phyloP scores from a whole-genome alignment of 1,284 basidiomycete species.

The Psilocybe mexicana region DNA sequence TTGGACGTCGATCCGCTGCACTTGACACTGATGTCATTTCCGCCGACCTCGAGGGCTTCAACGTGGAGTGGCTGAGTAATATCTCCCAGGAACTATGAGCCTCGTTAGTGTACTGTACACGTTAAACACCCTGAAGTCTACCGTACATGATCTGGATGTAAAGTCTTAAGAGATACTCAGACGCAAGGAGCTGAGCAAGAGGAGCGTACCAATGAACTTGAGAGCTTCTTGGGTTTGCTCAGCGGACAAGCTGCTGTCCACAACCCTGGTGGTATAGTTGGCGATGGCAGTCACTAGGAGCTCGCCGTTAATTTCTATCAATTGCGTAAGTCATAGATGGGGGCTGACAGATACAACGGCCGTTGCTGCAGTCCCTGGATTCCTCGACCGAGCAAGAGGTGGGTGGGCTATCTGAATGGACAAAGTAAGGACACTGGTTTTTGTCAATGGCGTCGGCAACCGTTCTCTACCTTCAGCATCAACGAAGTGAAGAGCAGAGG shows the following conservation, averaged over 20 bases:
- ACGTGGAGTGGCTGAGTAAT: constrained; percentile 53
- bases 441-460: background rate
- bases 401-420: constrained; percentile 42
- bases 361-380: constrained; percentile 42
- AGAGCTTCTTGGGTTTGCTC: constrained; percentile 49
- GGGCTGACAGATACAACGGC: constrained; percentile 43
- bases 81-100: constrained; percentile 51
- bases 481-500: constrained; percentile 45
- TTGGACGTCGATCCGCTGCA: constrained; percentile 45
- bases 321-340: background rate
- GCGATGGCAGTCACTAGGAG: constrained; percentile 49
- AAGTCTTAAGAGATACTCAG: background rate
- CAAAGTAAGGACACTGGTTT: background rate
- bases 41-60: constrained; percentile 41
- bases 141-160: constrained; percentile 36
- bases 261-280: constrained; percentile 54
- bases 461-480: constrained; percentile 43
- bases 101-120: background rate
- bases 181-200: background rate
- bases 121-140: background rate
- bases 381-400: constrained; percentile 47
- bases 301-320: background rate
- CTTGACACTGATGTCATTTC: constrained; percentile 41
- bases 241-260: constrained; percentile 39
- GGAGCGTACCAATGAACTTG: constrained; percentile 43